Base-by-base conservation (phyloP, 108 stramenopile genomes). In the Stephanodiscus triporus region DNA sequence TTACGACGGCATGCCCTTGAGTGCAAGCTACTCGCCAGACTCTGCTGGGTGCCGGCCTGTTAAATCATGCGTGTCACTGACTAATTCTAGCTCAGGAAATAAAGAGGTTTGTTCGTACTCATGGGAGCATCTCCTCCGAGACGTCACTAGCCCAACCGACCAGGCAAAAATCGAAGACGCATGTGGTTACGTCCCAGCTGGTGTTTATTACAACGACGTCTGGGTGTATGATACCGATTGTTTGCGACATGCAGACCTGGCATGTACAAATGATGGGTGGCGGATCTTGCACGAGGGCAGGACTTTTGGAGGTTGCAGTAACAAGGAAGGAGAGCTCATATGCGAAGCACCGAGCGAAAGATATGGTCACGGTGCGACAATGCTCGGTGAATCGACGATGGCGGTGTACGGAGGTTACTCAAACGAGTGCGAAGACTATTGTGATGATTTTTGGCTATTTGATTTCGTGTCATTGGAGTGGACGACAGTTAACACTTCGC, bases 401-500 rank as follows among this genome's bases (percentile, higher is more conserved):
- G 68, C 86, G 4, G 67, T 95, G 13, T 95, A 86, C 59, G 94
- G 92, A 27, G 94, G 94, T 2, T 94, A 91, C 71, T 73, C 75
- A 22, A 85, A 87, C 10, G 72, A 86, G 13, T 95, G 94, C 72
- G 88, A 87, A 65, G 94, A 95, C 75, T 95, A 89, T 62, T 95
- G 94, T 63, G 87, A 87, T 58, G 94, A 95, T 66, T 61, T 89
- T 58, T 95, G 94, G 94, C 20, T 77, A n/a, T 90, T 95, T 66
- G 89, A 92, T 70, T 63, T 89, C 5, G 49, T 79, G 9, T 72
- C 74, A 63, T 73, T 85, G 50, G 51, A 76, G 38, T 91, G 88
- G 84, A 81, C 73, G 60, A 85, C 87, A 58, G 51, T 83, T 24
- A 77, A 78, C 34, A 27, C 36, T 14, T 20, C 30, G 20, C 43